Conservation (phyloP, 768 basidiomycete genomes). For the Calocera cornea region DNA sequence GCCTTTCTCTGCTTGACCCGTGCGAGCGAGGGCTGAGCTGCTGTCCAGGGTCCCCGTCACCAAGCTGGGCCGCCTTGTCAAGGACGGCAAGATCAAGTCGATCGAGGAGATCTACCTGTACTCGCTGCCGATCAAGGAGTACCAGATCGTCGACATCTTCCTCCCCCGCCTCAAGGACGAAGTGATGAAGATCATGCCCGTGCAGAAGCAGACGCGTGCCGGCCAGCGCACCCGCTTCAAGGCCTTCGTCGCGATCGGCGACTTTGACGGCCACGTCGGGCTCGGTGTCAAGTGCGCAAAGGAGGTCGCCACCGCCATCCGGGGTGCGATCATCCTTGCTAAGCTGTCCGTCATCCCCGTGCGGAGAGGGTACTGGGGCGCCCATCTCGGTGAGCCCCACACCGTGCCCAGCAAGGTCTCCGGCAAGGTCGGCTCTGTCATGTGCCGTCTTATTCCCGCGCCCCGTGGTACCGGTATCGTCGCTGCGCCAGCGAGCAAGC, state of each 20-base stretch:
- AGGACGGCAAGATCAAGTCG: constrained; percentile 99
- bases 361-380: constrained; percentile 99
- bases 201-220: constrained; percentile 99
- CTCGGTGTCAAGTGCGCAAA: constrained; percentile 99
- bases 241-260: constrained; percentile 98
- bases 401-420: constrained; percentile 97
- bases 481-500: constrained; percentile 94
- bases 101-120: constrained; percentile 99
- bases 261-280: constrained; percentile 96
- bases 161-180: constrained; percentile 98
- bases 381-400: constrained; percentile 96
- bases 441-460: constrained; percentile 97
- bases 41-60: constrained; percentile 80
- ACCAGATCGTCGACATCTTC: constrained; percentile 99
- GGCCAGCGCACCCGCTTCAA: constrained; percentile 99
- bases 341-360: constrained; percentile 97
- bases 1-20: not conserved
- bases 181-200: constrained; percentile 99
- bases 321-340: constrained; percentile 97
- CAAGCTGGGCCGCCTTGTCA: constrained; percentile 96
- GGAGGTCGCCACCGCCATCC: constrained; percentile 99
- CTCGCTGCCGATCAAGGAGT: constrained; percentile 99
- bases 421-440: constrained; percentile 97
- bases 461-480: constrained; percentile 99
- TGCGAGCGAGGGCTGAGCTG: not conserved